Conservation (phyloP, 169 alveolate genomes). For the Plasmodium berghei region DNA sequence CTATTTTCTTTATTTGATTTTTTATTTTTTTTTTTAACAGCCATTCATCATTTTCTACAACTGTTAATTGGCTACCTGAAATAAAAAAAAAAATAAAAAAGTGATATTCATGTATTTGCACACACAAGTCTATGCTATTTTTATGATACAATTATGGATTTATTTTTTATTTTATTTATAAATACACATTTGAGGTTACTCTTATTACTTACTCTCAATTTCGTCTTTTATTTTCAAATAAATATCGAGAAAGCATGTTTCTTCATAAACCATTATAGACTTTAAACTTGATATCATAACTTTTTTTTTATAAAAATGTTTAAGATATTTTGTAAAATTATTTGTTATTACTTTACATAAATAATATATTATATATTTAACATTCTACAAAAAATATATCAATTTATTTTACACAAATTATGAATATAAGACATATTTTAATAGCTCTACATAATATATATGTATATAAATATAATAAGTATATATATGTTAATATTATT, state of each 20-base stretch:
- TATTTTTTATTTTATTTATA: neutral
- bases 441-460: neutral
- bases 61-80: conserved; percentile 17
- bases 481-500: neutral
- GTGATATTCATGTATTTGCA: neutral
- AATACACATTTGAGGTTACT: neutral
- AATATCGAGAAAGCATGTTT: conserved; percentile 18
- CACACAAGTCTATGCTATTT: neutral
- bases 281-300: neutral
- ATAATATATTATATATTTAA: conserved; percentile 15
- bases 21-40: conserved; percentile 9
- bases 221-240: conserved; percentile 18
- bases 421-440: neutral
- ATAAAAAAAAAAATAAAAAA: neutral
- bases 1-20: conserved; percentile 8
- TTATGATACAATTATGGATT: too few relatives aligned
- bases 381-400: conserved; percentile 13
- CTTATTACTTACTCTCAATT: neutral
- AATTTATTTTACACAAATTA: neutral
- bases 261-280: conserved; percentile 36
- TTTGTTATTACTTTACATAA: conserved; percentile 26
- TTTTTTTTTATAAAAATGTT: conserved; percentile 10
- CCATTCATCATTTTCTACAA: conserved; percentile 26
- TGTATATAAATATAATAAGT: neutral
- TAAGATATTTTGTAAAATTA: conserved; percentile 32